Evolutionary conservation across 1,284 basidiomycete genomes (phyloP), one percentile per base, ranked within the genome.

Genomic region (Austropuccinia psidii): DNA sequence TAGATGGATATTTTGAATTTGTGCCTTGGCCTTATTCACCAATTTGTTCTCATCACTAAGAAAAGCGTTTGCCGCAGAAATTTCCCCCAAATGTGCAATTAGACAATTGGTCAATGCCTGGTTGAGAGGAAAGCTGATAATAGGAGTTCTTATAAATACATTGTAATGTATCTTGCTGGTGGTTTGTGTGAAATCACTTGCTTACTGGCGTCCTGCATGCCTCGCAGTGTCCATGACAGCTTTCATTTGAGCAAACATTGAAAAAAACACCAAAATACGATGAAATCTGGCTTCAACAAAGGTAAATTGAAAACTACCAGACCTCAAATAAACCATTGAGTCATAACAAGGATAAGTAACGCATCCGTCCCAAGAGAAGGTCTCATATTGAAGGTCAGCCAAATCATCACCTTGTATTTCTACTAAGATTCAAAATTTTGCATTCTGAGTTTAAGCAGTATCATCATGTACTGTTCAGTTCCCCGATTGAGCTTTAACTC

Each of bases 351-450:
- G 84, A 80, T 91, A 90, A 0, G 84, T 84, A 37, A 86, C 83
- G 15, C 89, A 86, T 7, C 77, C n/a, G n/a, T n/a, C 78, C 1
- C 83, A 81, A 80, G 95, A 90, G 81, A 88, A 95, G 0, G 93
- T 98, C 81, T 96, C 90, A 81, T 98, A 98, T 68, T 86, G 87
- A 83, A 99, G 93, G 80, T 97, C 91, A 33, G 93, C 95, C 60
- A 98, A 87, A 80, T 98, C 90, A 77, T 92, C 87, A 43, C 94
- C 96, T 79, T 98, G 92, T 72, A 98, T 98, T 33, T 92, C 90
- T 69, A 98, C 82, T 11, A 98, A 85, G 78, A 93, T 87, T 78
- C 91, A 90, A 83, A 95, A 95, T 9, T 79, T 77, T 19, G 47
- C 62, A 39, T 86, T 82, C 17, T 84, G 83, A 72, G 85, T 81